Percentiles rank a stretch among this genome's conserved stretches.
These are phyloP conservation scores for Vigna angularis DNA, from an alignment of 306 rosid species.

Conservation along the genomic window DNA sequence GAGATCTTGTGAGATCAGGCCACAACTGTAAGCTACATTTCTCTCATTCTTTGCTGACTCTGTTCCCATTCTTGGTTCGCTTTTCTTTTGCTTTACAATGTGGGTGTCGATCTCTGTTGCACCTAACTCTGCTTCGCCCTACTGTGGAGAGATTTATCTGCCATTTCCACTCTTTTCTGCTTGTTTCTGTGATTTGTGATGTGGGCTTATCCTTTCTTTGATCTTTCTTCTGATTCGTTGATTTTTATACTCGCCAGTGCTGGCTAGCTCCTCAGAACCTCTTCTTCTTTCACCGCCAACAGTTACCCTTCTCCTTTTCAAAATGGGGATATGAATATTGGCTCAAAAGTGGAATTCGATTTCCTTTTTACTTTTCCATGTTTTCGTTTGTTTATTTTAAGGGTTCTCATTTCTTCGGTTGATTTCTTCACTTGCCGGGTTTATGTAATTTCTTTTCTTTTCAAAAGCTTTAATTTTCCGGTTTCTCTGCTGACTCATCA, in stretches of 20 bases:
- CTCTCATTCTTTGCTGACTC: slow-evolving; percentile 42
- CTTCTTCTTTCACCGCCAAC: slow-evolving; percentile 37
- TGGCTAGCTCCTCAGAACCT: slow-evolving; percentile 13
- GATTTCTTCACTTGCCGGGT: slow-evolving; percentile 37
- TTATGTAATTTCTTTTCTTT: slow-evolving; percentile 9
- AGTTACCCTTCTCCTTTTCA: slow-evolving; percentile 22
- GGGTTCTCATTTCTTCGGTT: slow-evolving; percentile 16
- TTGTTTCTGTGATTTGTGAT: slow-evolving; percentile 14
- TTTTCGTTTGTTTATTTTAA: background rate
- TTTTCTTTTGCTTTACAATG: slow-evolving; percentile 49
- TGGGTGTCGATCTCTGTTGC: slow-evolving; percentile 47
- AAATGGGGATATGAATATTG: slow-evolving; percentile 24
- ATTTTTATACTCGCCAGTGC: background rate
- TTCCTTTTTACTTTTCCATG: slow-evolving; percentile 6
- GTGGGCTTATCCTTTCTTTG: slow-evolving; percentile 14
- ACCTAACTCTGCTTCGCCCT: slow-evolving; percentile 34
- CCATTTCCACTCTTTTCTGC: slow-evolving; percentile 30
- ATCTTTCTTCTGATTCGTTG: slow-evolving; percentile 36
- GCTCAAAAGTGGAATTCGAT: slow-evolving; percentile 45
- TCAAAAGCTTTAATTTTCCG: slow-evolving; percentile 33
- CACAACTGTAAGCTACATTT: slow-evolving; percentile 45
- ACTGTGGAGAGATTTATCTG: slow-evolving; percentile 41
- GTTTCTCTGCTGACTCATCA: slow-evolving; percentile 34
- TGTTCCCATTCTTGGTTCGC: slow-evolving; percentile 4
- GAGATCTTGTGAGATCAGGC: slow-evolving; percentile 77